These are phyloP conservation scores for Porpolomopsis calyptriformis DNA, from an alignment of 768 basidiomycete species.

Conservation along the genomic window DNA sequence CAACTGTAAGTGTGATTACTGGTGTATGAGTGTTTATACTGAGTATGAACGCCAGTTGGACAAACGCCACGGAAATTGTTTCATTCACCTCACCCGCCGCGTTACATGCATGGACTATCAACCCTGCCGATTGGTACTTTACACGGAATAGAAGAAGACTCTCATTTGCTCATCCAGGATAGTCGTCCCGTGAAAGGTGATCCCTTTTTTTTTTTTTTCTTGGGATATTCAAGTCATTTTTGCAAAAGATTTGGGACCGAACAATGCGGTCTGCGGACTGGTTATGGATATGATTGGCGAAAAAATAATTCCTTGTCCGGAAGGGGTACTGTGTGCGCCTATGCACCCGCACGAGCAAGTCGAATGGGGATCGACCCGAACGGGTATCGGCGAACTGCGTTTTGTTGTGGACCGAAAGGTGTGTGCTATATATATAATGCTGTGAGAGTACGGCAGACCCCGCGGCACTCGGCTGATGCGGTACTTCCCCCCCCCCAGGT, in stretches of 20 bases:
- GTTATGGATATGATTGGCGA: slow-evolving; percentile 49
- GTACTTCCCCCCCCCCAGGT: slow-evolving; percentile 29
- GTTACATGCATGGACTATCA: slow-evolving; percentile 60
- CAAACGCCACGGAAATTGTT: slow-evolving; percentile 90
- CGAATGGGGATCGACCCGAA: slow-evolving; percentile 46
- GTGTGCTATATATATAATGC: slow-evolving; percentile 8
- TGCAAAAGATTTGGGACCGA: slow-evolving; percentile 37
- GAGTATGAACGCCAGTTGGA: slow-evolving; percentile 44
- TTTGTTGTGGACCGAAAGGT: slow-evolving; percentile 57
- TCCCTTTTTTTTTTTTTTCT: not conserved
- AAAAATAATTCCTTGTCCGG: slow-evolving; percentile 50
- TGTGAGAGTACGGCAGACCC: too few relatives aligned
- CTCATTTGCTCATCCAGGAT: slow-evolving; percentile 53
- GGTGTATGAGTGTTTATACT: slow-evolving; percentile 2
- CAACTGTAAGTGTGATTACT: slow-evolving; percentile 48
- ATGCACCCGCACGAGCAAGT: slow-evolving; percentile 56
- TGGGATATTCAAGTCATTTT: slow-evolving; percentile 1
- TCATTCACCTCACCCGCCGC: slow-evolving; percentile 58
- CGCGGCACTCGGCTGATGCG: not conserved
- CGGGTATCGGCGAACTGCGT: slow-evolving; percentile 45
- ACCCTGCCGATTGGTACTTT: slow-evolving; percentile 60
- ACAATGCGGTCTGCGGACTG: slow-evolving; percentile 38
- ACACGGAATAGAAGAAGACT: slow-evolving; percentile 80
- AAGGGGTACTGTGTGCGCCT: slow-evolving; percentile 48
- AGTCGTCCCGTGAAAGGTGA: slow-evolving; percentile 47